A percentile compares a stretch with the other conserved stretches of the same genome.
These are phyloP conservation scores for Triticum turgidum DNA, from an alignment of 176 grass and related monocot genomes.

Conservation along the genomic window DNA sequence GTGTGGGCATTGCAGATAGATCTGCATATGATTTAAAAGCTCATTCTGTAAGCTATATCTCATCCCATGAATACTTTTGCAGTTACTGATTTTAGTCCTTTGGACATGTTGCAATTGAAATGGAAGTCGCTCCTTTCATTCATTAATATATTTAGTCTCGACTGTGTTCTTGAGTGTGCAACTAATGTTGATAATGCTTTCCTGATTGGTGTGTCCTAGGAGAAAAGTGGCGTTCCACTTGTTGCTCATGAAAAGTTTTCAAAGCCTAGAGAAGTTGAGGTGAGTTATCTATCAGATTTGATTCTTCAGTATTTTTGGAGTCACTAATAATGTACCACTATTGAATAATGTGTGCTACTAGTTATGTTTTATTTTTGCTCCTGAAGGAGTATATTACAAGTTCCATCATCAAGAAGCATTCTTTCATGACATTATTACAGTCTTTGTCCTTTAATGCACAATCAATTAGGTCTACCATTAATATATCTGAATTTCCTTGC, in stretches of 20 bases:
- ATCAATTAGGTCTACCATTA: not conserved
- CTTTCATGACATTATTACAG: not conserved
- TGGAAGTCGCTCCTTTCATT: not conserved
- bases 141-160: not conserved
- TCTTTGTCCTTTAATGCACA: not conserved
- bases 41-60: conserved; percentile 53
- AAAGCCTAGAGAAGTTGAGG: conserved; percentile 80
- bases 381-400: not conserved
- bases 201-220: conserved; percentile 38
- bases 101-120: not conserved
- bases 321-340: not conserved
- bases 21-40: conserved; percentile 85
- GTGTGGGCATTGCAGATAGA: conserved; percentile 82
- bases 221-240: conserved; percentile 75
- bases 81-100: not conserved
- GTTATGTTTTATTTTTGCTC: not conserved
- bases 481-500: conserved; percentile 3
- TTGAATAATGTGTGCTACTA: not conserved
- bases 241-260: conserved; percentile 73
- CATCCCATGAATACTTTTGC: conserved; percentile 6
- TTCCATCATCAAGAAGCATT: not conserved
- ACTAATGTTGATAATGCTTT: conserved; percentile 1
- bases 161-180: not conserved
- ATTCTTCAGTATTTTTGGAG: not conserved
- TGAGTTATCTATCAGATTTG: conserved; percentile 22